A percentile compares a stretch with the other conserved stretches of the same genome.
phyloP scores from a whole-genome alignment of 441 rosid genomes.

The Mallotus repandus region DNA sequence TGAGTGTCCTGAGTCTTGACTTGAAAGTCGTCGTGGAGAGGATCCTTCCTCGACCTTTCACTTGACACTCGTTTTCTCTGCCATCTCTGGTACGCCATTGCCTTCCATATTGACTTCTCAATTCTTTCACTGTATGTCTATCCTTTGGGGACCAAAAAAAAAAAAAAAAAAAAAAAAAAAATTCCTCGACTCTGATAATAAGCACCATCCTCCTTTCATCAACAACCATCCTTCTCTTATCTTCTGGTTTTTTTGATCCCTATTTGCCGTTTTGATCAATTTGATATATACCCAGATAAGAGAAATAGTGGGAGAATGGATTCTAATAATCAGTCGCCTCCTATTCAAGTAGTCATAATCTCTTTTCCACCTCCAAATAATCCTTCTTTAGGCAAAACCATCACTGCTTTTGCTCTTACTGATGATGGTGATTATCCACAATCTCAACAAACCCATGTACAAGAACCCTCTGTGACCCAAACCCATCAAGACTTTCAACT shows the following conservation, averaged over 20 bases:
- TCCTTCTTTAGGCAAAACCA: constrained; percentile 82
- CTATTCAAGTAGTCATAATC: constrained; percentile 62
- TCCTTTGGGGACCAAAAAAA: not conserved
- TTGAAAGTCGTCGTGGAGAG: not conserved
- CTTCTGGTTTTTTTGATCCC: not conserved
- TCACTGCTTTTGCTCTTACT: constrained; percentile 74
- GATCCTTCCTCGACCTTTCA: constrained; percentile 1
- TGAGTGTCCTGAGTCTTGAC: too few relatives aligned
- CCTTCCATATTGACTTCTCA: not conserved
- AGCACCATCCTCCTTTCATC: not conserved
- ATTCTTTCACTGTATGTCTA: not conserved
- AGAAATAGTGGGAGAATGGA: constrained; percentile 41
- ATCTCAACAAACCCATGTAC: constrained; percentile 15
- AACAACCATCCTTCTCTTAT: not conserved
- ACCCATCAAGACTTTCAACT: constrained; percentile 17
- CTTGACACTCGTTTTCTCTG: not conserved
- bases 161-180: not conserved
- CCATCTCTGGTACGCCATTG: constrained; percentile 2
- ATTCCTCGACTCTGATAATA: too few relatives aligned
- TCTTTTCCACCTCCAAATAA: constrained; percentile 83
- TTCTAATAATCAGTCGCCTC: constrained; percentile 38
- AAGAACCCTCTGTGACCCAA: constrained; percentile 17
- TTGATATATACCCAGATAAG: not conserved
- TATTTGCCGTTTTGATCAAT: not conserved
- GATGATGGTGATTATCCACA: constrained; percentile 34